Conservation (phyloP, 495 filamentous ascomycete genomes). For the Clohesyomyces aquaticus region DNA sequence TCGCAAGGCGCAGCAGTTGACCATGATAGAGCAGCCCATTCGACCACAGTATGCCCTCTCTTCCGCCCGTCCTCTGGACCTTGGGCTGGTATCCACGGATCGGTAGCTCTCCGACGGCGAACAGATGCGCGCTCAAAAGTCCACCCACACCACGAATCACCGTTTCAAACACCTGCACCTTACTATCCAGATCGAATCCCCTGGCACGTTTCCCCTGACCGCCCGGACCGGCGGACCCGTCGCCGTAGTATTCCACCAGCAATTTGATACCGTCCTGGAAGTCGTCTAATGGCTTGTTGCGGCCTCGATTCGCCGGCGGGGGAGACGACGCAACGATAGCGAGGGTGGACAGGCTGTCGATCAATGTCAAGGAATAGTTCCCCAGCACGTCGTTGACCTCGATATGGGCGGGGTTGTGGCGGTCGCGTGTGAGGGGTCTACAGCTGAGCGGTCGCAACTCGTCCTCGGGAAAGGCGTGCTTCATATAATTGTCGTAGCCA, state of each 20-base stretch:
- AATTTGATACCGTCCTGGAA: constrained; percentile 80
- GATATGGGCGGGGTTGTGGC: constrained; percentile 75
- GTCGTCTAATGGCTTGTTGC: constrained; percentile 66
- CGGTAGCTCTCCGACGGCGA: constrained; percentile 84
- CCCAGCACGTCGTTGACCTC: constrained; percentile 95
- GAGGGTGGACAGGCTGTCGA: constrained; percentile 91
- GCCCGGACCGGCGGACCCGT: constrained; percentile 69
- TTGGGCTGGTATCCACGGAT: constrained; percentile 71
- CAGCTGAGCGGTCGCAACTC: constrained; percentile 91
- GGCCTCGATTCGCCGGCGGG: constrained; percentile 49
- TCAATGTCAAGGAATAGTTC: constrained; percentile 93
- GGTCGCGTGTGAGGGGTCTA: constrained; percentile 77
- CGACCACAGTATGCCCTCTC: constrained; percentile 67
- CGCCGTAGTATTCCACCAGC: constrained; percentile 85
- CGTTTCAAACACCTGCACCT: constrained; percentile 97
- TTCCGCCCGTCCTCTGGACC: constrained; percentile 50
- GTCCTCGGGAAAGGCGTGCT: constrained; percentile 93
- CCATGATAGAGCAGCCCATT: constrained; percentile 85
- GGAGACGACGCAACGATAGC: constrained; percentile 79
- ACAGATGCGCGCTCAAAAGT: constrained; percentile 88
- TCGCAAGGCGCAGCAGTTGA: constrained; percentile 81
- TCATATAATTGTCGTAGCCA: constrained; percentile 94
- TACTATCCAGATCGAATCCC: constrained; percentile 94
- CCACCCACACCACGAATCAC: constrained; percentile 94
- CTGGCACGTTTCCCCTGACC: constrained; percentile 74